Base-by-base conservation (phyloP, 371 early-diverging fungal genomes). In the Mucor irregularis region DNA sequence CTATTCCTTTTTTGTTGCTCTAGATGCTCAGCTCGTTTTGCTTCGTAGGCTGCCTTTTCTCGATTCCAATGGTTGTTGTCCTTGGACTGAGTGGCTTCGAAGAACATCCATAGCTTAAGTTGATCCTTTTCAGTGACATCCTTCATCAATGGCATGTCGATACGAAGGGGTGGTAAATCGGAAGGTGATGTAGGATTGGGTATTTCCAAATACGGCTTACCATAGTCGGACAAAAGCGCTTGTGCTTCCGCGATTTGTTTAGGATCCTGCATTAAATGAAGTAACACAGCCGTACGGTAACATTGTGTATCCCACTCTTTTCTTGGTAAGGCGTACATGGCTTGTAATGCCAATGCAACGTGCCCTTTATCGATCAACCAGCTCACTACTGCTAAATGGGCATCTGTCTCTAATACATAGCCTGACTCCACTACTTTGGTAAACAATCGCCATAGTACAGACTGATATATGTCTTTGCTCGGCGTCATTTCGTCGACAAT, bases 371-470 rank as follows among this genome's bases (percentile, higher is more conserved):
- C 65, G 31, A 73, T 38, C 26, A 76, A 35, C 16, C 30, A 34
- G 6, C 53, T 58, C 10, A 63, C 62, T 4, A 76, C 58, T 3
- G 58, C 52, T 5, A 68, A 19, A 56, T 76, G 65, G 0, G 68
- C 68, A 1, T 60, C 61, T 40, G 53, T 61, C 61, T 63, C 60
- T 29, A 76, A 37, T 11, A 48, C 59, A 51, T 70, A 70, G 4
- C 76, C 76, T 33, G 73, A 53, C n/a, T 73, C 70, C 4, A 76
- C 53, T 7, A 76, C 71, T 52, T 70, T 70, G 21, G 70, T 62
- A 56, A 72, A 70, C 26, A 76, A 40, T 3, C 60, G 56, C 73
- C 73, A 76, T 10, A 76, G 45, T 11, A 76, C 39, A 7, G 58
- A 63, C 14, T 68, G 29, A 4, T 62, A 33, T n/a, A 76, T 65